Evolutionary conservation across 2,329 filamentous ascomycete genomes (phyloP), one percentile per base, ranked within the genome.

Genomic region (Coniochaeta ligniaria): DNA sequence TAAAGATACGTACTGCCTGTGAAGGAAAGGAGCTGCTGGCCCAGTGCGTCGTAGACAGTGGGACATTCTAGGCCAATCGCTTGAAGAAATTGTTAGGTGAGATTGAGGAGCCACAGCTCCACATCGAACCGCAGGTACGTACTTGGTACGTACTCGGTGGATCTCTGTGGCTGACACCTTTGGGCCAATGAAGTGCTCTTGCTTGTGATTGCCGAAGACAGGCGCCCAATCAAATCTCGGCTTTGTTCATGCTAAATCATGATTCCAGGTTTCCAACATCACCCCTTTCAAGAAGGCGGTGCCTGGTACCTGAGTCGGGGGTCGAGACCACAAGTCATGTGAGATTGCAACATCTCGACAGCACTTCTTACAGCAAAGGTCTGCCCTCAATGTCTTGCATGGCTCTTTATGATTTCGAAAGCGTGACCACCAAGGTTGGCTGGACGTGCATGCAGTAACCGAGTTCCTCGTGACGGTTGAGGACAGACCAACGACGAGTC

Each of bases 21-120:
- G 24, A 31, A 31, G 47, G 47, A 52, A 52, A 52, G 47, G 47
- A 52, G 47, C 45, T 45, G 3, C 7, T 26, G 22, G 43, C 43
- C 20, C 20, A 24, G 20, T 26, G 43, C 43, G 6, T 47, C 24
- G 43, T 52, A 12, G 47, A 7, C 20, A n/a, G n/a, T 28, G 11
- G 31, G 22, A 31, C 22, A 26, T 24, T 52, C 11, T 16, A n/a
- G n/a, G n/a, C 47, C 24, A 52, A 31, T 31, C 47, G 22, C 20
- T 47, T 47, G 47, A 31, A 52, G 47, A 52, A 52, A 52, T 52
- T 52, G 47, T 52, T 52, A 52, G 47, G 47, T 28, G 47, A 52
- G 47, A 52, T 52, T 52, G 47, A 31, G 22, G 24, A 26, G 47
- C 47, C 47, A 52, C 47, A 31, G 26, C 47, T 24, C 47, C 47